Evolutionary conservation across 306 rosid species (phyloP).

Genomic region (Vigna mungo): DNA sequence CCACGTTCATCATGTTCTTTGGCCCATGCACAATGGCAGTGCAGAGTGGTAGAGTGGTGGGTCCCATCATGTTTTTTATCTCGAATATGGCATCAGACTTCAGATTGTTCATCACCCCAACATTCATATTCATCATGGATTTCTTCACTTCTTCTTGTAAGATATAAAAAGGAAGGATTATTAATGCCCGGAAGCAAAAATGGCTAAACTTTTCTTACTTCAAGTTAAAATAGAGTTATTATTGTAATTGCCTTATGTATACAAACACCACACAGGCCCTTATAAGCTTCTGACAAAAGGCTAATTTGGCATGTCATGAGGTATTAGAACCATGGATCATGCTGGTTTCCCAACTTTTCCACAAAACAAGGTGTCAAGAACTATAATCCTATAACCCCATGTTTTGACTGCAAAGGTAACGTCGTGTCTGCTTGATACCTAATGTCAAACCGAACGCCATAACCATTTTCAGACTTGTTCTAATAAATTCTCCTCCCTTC

Average conservation of each 20-base stretch:
- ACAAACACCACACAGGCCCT: slow-evolving; percentile 2
- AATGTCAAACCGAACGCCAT: slow-evolving; percentile 19
- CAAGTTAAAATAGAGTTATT: background rate
- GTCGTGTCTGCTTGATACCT: slow-evolving; percentile 40
- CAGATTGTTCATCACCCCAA: too few species aligned
- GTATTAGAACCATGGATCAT: background rate
- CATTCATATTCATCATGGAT: too few species aligned
- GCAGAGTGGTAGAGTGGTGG: too few species aligned
- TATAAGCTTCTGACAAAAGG: slow-evolving; percentile 20
- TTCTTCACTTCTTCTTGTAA: too few species aligned
- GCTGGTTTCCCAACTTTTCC: slow-evolving; percentile 27
- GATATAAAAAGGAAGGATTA: too few species aligned
- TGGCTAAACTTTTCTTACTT: too few species aligned
- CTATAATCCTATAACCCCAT: slow-evolving; percentile 27
- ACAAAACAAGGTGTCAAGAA: slow-evolving; percentile 23
- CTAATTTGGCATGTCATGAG: slow-evolving; percentile 40
- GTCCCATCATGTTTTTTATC: too few species aligned
- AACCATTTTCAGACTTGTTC: slow-evolving; percentile 29
- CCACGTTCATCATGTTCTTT: too few species aligned
- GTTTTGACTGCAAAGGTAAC: slow-evolving; percentile 42
- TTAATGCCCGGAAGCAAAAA: too few species aligned
- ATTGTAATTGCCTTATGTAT: slow-evolving; percentile 22
- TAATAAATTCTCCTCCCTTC: background rate
- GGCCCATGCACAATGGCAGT: too few species aligned
- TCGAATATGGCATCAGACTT: too few species aligned